Conservation (phyloP, 768 basidiomycete genomes). For the Candolleomyces eurysporus region DNA sequence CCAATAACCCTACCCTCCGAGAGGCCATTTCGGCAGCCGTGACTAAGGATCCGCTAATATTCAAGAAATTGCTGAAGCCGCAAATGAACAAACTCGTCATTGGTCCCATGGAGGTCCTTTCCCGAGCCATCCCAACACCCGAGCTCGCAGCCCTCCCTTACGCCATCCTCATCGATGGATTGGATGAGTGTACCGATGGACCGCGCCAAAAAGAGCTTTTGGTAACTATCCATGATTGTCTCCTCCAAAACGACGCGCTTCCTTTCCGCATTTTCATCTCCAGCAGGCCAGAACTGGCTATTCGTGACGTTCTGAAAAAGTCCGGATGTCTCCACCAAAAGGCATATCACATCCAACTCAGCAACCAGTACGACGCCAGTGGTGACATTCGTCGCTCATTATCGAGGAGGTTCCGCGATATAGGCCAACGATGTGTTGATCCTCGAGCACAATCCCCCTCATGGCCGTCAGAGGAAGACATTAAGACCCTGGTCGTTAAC, state of each 20-base stretch:
- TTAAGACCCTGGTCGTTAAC: conserved; percentile 4
- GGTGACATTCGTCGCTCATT: conserved; percentile 3
- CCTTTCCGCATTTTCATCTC: not conserved
- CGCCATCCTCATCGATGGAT: no score
- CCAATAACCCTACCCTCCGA: not conserved
- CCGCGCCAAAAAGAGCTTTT: not conserved
- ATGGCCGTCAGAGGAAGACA: conserved; percentile 10
- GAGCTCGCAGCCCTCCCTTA: no score
- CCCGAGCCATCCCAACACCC: not conserved
- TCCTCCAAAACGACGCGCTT: no score
- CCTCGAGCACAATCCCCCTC: not conserved
- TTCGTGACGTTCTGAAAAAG: not conserved
- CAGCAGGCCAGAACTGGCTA: not conserved
- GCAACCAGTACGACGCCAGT: not conserved
- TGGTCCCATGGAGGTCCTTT: not conserved
- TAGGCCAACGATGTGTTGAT: not conserved
- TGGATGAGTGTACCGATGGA: not conserved
- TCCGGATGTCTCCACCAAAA: no score
- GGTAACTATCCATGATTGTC: not conserved
- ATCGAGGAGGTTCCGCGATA: no score
- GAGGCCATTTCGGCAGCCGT: no score
- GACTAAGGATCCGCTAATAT: not conserved
- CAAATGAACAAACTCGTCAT: not conserved
- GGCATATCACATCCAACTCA: conserved; percentile 1
- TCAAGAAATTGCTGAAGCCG: not conserved